Conservation (phyloP, 495 filamentous ascomycete genomes). For the Daldinia bambusicola region DNA sequence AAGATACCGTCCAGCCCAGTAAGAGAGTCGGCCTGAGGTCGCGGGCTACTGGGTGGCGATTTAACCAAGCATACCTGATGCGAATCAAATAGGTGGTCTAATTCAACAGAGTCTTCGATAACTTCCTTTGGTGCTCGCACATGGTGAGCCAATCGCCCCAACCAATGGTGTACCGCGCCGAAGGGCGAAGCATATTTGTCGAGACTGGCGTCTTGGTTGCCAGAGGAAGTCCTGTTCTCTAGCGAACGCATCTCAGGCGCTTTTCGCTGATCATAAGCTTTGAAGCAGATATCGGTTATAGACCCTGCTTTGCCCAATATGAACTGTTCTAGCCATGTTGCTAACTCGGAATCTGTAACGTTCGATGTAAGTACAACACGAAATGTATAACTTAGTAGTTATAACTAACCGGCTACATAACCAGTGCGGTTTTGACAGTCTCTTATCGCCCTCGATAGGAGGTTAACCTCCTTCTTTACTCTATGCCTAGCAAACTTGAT, state of each 20-base stretch:
- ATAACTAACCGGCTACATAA: constrained; percentile 1
- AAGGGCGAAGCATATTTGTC: neutral
- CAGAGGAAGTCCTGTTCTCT: neutral
- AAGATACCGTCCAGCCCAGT: constrained; percentile 29
- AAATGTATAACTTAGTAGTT: neutral
- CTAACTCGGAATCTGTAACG: constrained; percentile 19
- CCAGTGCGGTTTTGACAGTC: neutral
- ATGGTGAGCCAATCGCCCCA: constrained; percentile 35
- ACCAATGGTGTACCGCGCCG: constrained; percentile 7
- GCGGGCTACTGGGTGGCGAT: neutral
- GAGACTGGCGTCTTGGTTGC: neutral
- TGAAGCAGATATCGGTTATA: constrained; percentile 17
- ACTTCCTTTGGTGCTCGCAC: constrained; percentile 31
- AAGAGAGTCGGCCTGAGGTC: constrained; percentile 22
- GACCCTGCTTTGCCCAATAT: neutral
- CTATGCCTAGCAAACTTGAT: constrained; percentile 20
- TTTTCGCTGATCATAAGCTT: constrained; percentile 24
- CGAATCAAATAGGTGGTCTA: constrained; percentile 20
- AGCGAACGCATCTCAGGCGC: constrained; percentile 13
- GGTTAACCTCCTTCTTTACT: constrained; percentile 30
- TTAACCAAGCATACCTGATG: constrained; percentile 15
- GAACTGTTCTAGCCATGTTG: constrained; percentile 24
- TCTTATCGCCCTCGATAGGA: constrained; percentile 2
- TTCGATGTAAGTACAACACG: neutral
- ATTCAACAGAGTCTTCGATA: constrained; percentile 21